Evolutionary conservation across 1,139 yeast species (phyloP).

Genomic region (Candida albicans): DNA sequence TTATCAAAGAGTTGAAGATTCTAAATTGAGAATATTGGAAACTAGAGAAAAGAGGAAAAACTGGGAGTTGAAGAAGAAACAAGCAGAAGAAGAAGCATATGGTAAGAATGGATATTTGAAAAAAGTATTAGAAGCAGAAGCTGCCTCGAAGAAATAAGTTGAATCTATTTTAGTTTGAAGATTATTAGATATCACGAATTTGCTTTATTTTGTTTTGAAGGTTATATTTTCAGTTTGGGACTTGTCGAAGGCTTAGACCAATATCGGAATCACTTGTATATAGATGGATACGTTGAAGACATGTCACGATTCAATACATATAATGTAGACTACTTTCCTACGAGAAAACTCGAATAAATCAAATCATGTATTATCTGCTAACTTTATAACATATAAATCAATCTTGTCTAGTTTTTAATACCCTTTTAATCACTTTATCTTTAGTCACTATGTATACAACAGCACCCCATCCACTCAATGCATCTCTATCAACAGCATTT

Average conservation of each 20-base stretch:
- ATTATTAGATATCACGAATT: not conserved
- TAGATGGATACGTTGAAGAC: conserved; percentile 1
- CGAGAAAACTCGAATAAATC: too few relatives aligned
- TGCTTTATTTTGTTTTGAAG: too few relatives aligned
- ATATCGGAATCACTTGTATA: conserved; percentile 2
- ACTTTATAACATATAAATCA: conserved; percentile 19
- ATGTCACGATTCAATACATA: not conserved
- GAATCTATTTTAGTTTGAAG: not conserved
- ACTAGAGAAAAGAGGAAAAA: conserved; percentile 58
- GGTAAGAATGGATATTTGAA: conserved; percentile 76
- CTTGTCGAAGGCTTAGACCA: not conserved
- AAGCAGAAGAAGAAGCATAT: conserved; percentile 71
- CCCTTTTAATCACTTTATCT: conserved; percentile 85
- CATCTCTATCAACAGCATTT: conserved; percentile 97
- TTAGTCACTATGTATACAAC: conserved; percentile 90
- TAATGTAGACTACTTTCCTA: not conserved
- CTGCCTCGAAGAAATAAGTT: conserved; percentile 5
- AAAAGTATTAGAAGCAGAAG: conserved; percentile 54
- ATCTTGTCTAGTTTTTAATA: conserved; percentile 94
- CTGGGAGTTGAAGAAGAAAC: conserved; percentile 56
- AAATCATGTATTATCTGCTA: too few relatives aligned
- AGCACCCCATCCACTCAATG: conserved; percentile 98
- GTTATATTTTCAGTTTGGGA: too few relatives aligned
- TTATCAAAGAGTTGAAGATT: conserved; percentile 68
- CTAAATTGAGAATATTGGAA: conserved; percentile 59